Evolutionary conservation across 2,329 filamentous ascomycete genomes (phyloP).

Genomic region (Chaetomium sp.): DNA sequence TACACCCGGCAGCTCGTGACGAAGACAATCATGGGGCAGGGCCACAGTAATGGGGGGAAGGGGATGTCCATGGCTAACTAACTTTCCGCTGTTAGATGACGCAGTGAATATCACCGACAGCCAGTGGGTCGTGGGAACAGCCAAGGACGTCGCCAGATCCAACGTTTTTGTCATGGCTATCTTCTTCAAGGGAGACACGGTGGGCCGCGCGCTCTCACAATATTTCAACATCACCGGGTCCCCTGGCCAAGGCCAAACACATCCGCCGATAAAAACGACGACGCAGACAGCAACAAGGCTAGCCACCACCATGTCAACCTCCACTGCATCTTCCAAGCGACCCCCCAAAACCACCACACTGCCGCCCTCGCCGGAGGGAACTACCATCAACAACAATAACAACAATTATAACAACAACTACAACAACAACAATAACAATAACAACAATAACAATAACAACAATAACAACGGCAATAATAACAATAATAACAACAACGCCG

Average conservation of each 20-base stretch:
- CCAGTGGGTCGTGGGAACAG: neutral
- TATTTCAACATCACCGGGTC: neutral
- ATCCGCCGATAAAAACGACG: no score
- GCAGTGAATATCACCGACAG: neutral
- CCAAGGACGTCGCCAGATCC: neutral
- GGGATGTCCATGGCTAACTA: no score
- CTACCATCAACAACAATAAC: neutral
- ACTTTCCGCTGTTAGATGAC: neutral
- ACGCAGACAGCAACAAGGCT: no score
- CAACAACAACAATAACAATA: neutral
- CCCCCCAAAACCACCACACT: neutral
- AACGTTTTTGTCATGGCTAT: neutral
- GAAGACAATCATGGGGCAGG: neutral
- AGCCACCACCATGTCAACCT: no score
- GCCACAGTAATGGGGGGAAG: no score
- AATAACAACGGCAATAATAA: neutral
- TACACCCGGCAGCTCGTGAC: neutral
- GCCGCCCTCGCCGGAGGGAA: neutral
- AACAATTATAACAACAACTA: neutral
- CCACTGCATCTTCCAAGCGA: neutral
- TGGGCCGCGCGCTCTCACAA: neutral
- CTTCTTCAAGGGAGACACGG: constrained; percentile 1
- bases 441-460: neutral
- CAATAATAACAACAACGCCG: neutral
- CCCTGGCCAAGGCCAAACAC: neutral